Evolutionary conservation across 768 basidiomycete species (phyloP), one percentile per base, ranked within the genome.

Genomic region (Lentinula sp.): DNA sequence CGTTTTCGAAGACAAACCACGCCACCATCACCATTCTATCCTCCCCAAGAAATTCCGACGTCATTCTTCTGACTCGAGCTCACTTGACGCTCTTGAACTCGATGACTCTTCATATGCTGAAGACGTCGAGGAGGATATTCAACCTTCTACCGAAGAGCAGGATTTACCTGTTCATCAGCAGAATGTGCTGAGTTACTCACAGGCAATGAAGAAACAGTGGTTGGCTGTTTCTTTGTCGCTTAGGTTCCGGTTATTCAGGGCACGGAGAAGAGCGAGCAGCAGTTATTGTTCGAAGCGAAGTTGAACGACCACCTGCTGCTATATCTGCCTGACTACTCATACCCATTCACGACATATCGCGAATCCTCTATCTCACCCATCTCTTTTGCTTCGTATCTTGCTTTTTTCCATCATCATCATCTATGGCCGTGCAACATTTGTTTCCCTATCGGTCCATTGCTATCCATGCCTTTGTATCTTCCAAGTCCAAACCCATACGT

Each of bases 181-280:
- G 8, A 39, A 9, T 3, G 41, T 20, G 4, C 23, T 43, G 37
- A 42, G 18, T n/a, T 56, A 42, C 16, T 56, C 55, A 33, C 55
- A 56, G 39, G 41, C 55, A 1, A 56, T 56, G 23, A 56, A 33
- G 41, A 56, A 56, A 33, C 55, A 56, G 41, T 56, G 55, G 55
- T 39, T 56, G 37, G 55, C 55, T 6, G 20, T 56, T 33, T 56
- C 55, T 10, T 28, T 56, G 1, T 42, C 55, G 2, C 6, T 56
- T 4, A n/a, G 41, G 15, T 20, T 56, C 23, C 20, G 39, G 9
- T 41, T 56, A 18, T 23, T 56, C 28, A 56, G 55, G 16, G 55
- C 55, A 16, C 43, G 28, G 55, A 56, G 41, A 56, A n/a, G 55
- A 41, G 55, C 55, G 1, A 56, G 46, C 20, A 48, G 55, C 16